Evolutionary conservation across 768 basidiomycete species (phyloP).

Genomic region (Myochromella boudieri): DNA sequence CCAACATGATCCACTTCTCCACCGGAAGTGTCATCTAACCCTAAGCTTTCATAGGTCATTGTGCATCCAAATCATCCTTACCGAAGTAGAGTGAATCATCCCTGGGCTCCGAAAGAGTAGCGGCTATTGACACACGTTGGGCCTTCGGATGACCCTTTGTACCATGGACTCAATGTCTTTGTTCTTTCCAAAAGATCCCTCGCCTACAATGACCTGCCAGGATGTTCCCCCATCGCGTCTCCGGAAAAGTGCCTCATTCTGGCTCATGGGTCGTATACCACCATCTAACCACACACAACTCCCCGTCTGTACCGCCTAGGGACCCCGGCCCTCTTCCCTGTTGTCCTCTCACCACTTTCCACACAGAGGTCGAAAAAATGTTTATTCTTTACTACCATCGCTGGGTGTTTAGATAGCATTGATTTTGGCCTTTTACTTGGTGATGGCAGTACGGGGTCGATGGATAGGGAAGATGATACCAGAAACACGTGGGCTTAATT

Average conservation of each 20-base stretch:
- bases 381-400: slow-evolving; percentile 19
- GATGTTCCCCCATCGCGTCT: slow-evolving; percentile 41
- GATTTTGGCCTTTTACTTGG: slow-evolving; percentile 16
- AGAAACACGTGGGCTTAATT: slow-evolving; percentile 44
- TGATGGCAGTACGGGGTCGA: slow-evolving; percentile 13
- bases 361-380: slow-evolving; percentile 25
- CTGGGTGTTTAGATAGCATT: slow-evolving; percentile 19
- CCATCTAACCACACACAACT: slow-evolving; percentile 41
- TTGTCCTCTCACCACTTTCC: slow-evolving; percentile 17
- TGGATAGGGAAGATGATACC: slow-evolving; percentile 45
- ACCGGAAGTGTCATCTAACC: slow-evolving; percentile 59
- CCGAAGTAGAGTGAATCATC: slow-evolving; percentile 24
- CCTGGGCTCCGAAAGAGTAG: slow-evolving; percentile 19
- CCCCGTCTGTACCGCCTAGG: slow-evolving; percentile 52
- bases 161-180: slow-evolving; percentile 9
- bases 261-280: slow-evolving; percentile 15
- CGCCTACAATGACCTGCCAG: slow-evolving; percentile 40
- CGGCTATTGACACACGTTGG: slow-evolving; percentile 19
- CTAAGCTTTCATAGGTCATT: slow-evolving; percentile 43
- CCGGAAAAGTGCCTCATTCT: slow-evolving; percentile 46
- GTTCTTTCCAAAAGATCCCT: slow-evolving; percentile 16
- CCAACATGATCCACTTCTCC: slow-evolving; percentile 47
- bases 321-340: slow-evolving; percentile 35
- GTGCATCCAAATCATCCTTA: slow-evolving; percentile 31
- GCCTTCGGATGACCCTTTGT: slow-evolving; percentile 16